Evolutionary conservation across 176 grass and related monocot species (phyloP).

Genomic region (Carex kokanica): DNA sequence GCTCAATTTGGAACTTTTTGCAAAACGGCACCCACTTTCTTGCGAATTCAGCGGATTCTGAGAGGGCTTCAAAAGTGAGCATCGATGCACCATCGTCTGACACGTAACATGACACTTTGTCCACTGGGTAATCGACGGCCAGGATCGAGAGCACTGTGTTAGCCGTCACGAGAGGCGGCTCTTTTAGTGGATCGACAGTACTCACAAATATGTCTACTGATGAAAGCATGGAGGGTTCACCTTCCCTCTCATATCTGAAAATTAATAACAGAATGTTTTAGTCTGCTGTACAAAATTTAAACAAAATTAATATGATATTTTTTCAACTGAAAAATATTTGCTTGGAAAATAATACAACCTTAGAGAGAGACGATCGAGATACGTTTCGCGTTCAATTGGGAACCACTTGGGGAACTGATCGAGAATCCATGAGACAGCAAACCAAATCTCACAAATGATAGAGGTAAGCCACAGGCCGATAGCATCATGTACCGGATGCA

Average conservation of each 20-base stretch:
- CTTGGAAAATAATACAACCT: conserved; percentile 31
- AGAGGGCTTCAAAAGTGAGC: conserved; percentile 90
- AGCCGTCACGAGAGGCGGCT: conserved; percentile 90
- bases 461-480: conserved; percentile 85
- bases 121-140: conserved; percentile 87
- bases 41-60: conserved; percentile 91
- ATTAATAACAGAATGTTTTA: neutral
- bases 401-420: conserved; percentile 99
- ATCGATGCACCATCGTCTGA: conserved; percentile 97
- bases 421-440: conserved; percentile 93
- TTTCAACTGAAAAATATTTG: neutral
- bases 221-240: conserved; percentile 74
- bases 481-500: conserved; percentile 75
- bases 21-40: conserved; percentile 98
- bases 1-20: conserved; percentile 95
- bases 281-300: neutral
- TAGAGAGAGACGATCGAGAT: conserved; percentile 84
- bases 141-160: conserved; percentile 98
- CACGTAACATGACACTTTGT: conserved; percentile 98
- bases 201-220: conserved; percentile 89
- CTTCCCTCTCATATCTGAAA: conserved; percentile 81
- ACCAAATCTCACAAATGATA: conserved; percentile 94
- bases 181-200: conserved; percentile 94
- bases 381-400: conserved; percentile 93
- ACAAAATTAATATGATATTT: neutral